Evolutionary conservation across 2,329 filamentous ascomycete species (phyloP).

Genomic region (Aspergillus pseudotamarii): DNA sequence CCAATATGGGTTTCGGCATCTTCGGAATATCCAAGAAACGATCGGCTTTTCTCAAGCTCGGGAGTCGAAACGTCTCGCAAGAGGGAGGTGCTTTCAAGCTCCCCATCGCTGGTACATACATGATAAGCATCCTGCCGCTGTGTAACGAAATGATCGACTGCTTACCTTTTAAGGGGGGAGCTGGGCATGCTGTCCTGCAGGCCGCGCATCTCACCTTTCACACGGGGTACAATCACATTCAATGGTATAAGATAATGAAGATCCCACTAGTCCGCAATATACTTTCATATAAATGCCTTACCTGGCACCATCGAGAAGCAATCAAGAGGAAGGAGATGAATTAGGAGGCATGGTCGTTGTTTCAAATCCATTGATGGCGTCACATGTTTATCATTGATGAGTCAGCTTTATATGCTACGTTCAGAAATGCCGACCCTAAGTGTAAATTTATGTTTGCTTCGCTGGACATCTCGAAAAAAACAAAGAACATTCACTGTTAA

Average conservation of each 20-base stretch:
- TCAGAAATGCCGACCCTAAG: too few relatives aligned
- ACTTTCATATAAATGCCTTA: background rate
- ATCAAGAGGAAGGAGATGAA: background rate
- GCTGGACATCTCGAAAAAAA: background rate
- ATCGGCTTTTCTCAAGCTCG: slow-evolving; percentile 13
- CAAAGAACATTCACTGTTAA: background rate
- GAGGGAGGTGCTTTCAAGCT: slow-evolving; percentile 10
- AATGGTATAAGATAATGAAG: background rate
- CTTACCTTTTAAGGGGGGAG: slow-evolving; percentile 17
- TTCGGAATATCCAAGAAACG: slow-evolving; percentile 1
- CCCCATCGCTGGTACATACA: slow-evolving; percentile 9
- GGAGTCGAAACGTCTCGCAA: slow-evolving; percentile 7
- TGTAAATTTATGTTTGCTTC: background rate
- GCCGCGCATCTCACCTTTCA: slow-evolving; percentile 11
- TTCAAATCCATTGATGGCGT: background rate
- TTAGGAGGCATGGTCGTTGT: background rate
- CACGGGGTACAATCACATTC: background rate
- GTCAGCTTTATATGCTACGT: background rate
- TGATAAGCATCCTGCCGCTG: background rate
- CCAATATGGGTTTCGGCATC: background rate
- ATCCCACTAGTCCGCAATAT: background rate
- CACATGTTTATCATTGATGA: background rate
- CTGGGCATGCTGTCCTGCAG: slow-evolving; percentile 5
- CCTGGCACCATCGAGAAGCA: background rate
- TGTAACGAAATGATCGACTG: background rate